A percentile compares a stretch with the other conserved stretches of the same genome.
These are phyloP conservation scores for Tausonia pullulans DNA, from an alignment of 1,284 basidiomycete genomes.

Conservation along the genomic window DNA sequence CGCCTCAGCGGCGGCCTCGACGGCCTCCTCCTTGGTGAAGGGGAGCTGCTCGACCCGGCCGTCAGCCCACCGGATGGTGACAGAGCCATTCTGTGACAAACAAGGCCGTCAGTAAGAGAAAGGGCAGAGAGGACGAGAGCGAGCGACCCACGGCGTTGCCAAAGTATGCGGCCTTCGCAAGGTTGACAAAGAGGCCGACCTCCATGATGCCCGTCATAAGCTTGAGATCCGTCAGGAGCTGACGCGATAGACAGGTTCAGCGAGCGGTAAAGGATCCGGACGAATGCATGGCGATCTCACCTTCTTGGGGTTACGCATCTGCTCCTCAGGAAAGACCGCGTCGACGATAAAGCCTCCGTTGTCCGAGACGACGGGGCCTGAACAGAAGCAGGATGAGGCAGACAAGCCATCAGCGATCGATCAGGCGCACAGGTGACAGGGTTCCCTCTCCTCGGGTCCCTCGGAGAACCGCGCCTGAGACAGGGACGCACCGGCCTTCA, in stretches of 20 bases:
- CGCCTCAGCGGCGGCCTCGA: too few relatives aligned
- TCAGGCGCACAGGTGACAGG: too few relatives aligned
- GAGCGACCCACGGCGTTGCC: slow-evolving; percentile 60
- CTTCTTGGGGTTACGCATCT: slow-evolving; percentile 56
- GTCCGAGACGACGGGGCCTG: slow-evolving; percentile 81
- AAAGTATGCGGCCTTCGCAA: slow-evolving; percentile 95
- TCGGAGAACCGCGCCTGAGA: background rate
- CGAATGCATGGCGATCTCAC: slow-evolving; percentile 37
- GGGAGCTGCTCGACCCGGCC: slow-evolving; percentile 30
- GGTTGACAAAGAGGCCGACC: slow-evolving; percentile 86
- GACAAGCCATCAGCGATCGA: too few relatives aligned
- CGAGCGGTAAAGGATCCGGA: background rate
- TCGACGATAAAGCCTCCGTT: slow-evolving; percentile 95
- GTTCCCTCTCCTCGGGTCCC: too few relatives aligned
- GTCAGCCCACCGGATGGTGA: slow-evolving; percentile 31
- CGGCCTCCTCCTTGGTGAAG: too few relatives aligned
- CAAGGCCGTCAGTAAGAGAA: background rate
- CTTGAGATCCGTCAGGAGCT: slow-evolving; percentile 66
- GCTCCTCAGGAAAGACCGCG: slow-evolving; percentile 63
- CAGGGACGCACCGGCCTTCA: slow-evolving; percentile 36
- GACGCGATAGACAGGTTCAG: background rate
- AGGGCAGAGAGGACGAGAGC: slow-evolving; percentile 19
- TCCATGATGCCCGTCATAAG: slow-evolving; percentile 93
- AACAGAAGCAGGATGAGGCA: too few relatives aligned
- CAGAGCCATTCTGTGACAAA: slow-evolving; percentile 32